Percentiles rank a stretch among this genome's conserved stretches.
phyloP scores from a whole-genome alignment of 306 rosid genomes.

The Carpinus viminea region DNA sequence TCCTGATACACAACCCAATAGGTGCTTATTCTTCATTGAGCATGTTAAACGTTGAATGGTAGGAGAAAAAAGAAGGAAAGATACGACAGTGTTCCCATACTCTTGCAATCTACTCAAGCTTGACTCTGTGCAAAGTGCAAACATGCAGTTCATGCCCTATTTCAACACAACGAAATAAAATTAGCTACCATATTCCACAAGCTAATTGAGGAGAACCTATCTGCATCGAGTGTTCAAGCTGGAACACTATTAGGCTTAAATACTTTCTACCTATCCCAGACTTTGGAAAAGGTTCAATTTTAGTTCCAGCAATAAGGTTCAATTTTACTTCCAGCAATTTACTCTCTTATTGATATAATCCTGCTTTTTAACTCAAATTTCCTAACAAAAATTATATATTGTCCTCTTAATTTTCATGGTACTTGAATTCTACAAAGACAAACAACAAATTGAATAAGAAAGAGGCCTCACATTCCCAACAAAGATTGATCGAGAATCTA shows the following conservation, averaged over 20 bases:
- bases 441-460: constrained; percentile 4
- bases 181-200: neutral
- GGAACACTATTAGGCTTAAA: neutral
- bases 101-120: constrained; percentile 5
- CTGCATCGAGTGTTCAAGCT: neutral
- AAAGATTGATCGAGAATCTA: constrained; percentile 77
- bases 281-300: neutral
- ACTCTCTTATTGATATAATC: neutral
- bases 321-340: neutral
- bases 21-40: neutral
- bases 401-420: neutral
- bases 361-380: neutral
- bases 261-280: neutral
- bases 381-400: neutral
- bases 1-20: neutral
- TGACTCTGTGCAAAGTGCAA: neutral
- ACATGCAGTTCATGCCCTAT: neutral
- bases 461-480: constrained; percentile 79
- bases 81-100: constrained; percentile 6
- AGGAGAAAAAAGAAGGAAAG: neutral
- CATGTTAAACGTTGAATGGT: neutral
- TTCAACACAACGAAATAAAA: neutral
- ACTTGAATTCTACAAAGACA: neutral
- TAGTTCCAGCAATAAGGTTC: neutral
- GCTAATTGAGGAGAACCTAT: neutral